phyloP scores from a whole-genome alignment of 179 eudicot genomes.

The Heliamphora pulchella region DNA sequence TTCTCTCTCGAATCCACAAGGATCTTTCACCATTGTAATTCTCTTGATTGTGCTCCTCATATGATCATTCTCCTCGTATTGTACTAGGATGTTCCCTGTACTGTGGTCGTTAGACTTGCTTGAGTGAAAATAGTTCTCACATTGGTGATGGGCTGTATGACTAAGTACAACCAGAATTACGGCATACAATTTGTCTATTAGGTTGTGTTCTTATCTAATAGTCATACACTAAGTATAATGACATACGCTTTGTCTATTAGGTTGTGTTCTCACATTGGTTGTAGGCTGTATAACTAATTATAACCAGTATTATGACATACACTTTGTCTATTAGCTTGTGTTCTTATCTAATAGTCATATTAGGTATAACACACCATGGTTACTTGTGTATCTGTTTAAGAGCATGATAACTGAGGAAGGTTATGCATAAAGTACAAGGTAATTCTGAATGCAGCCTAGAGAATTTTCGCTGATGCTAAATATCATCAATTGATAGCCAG shows the following conservation, averaged over 20 bases:
- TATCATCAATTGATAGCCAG: not conserved
- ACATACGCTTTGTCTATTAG: too few relatives aligned
- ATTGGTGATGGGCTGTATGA: not conserved
- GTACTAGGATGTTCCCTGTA: not conserved
- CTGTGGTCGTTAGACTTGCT: not conserved
- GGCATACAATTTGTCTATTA: not conserved
- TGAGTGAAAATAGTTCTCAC: not conserved
- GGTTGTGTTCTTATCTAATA: slow-evolving; percentile 14
- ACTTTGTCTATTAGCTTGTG: too few relatives aligned
- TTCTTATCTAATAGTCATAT: slow-evolving; percentile 11
- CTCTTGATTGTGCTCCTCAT: not conserved
- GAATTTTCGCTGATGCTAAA: not conserved
- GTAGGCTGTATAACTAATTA: not conserved
- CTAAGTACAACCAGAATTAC: not conserved
- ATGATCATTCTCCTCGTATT: not conserved
- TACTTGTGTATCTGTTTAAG: not conserved
- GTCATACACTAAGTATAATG: not conserved
- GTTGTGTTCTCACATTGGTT: not conserved
- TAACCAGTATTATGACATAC: not conserved
- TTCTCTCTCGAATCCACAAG: not conserved
- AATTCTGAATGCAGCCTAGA: not conserved
- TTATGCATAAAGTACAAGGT: not conserved
- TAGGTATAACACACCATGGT: not conserved
- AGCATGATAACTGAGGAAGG: not conserved
- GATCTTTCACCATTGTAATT: not conserved